These are phyloP conservation scores for Apophysomyces elegans DNA, from an alignment of 371 early-diverging fungal genomes.

Conservation along the genomic window DNA sequence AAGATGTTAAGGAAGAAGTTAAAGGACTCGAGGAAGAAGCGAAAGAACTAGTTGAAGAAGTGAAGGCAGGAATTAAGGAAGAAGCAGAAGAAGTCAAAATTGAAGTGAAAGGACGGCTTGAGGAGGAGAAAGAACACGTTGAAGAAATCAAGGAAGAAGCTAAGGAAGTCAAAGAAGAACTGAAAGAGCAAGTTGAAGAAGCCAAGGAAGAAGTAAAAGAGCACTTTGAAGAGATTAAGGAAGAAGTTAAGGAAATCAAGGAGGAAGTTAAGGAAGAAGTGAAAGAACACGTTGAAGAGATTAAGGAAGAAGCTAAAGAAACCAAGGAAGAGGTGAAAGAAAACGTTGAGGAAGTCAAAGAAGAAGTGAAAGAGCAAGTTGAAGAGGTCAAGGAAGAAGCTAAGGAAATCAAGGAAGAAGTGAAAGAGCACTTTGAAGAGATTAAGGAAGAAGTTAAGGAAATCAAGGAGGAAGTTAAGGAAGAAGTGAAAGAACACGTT, in stretches of 20 bases:
- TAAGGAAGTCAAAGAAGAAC: no score
- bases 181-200: no score
- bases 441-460: neutral
- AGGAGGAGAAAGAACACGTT: no score
- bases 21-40: neutral
- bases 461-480: no score
- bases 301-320: neutral
- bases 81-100: no score
- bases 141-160: no score
- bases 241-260: neutral
- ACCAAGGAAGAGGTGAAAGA: neutral
- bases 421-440: neutral
- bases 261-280: neutral
- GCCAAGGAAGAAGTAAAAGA: neutral
- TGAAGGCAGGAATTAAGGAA: no score
- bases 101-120: no score
- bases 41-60: no score
- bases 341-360: neutral
- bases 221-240: neutral
- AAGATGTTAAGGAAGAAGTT: neutral
- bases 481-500: no score
- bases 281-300: neutral
- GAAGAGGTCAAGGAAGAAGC: neutral
- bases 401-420: slow-evolving; percentile 7
- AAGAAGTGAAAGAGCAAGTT: neutral